A percentile compares a stretch with the other conserved stretches of the same genome.
Evolutionary conservation across 1,284 basidiomycete genomes (phyloP).

Genomic region (Fistulina hepatica): DNA sequence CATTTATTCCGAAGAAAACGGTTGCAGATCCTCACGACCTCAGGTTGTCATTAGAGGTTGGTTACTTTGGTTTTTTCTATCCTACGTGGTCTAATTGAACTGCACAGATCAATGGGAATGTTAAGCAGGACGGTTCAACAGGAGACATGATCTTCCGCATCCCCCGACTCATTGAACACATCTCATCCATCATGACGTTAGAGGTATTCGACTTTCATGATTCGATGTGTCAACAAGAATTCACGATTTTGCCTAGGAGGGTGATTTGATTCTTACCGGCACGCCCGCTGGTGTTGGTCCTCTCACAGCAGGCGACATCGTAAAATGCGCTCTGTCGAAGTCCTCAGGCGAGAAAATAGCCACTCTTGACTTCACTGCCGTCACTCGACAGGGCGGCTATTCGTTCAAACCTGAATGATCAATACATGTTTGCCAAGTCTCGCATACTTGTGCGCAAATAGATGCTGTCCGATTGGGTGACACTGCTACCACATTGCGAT

Average conservation of each 20-base stretch:
- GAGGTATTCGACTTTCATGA: conserved; percentile 45
- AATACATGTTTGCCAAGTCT: too few species aligned
- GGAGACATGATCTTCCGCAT: conserved; percentile 91
- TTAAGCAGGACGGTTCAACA: conserved; percentile 82
- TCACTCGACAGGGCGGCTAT: conserved; percentile 59
- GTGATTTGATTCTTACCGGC: conserved; percentile 81
- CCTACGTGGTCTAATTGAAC: background rate
- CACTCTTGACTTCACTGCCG: conserved; percentile 54
- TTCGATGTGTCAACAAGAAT: conserved; percentile 3
- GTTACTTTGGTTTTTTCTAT: conserved; percentile 2
- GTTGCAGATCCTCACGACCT: conserved; percentile 71
- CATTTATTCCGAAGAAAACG: conserved; percentile 70
- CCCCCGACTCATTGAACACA: conserved; percentile 81
- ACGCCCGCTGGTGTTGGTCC: conserved; percentile 89
- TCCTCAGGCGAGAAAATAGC: conserved; percentile 48
- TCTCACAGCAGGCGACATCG: conserved; percentile 64
- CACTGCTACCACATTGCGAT: too few species aligned
- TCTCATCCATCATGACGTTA: conserved; percentile 92
- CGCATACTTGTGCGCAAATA: too few species aligned
- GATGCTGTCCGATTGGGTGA: too few species aligned
- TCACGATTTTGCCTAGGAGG: conserved; percentile 44
- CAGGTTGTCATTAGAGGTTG: conserved; percentile 64
- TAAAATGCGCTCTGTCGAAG: conserved; percentile 68
- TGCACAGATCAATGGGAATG: conserved; percentile 64
- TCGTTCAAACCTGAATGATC: conserved; percentile 21